Percentiles rank a stretch among this genome's conserved stretches.
These are phyloP conservation scores for Xylaria sp. DNA, from an alignment of 2,329 filamentous ascomycete species.

Conservation along the genomic window DNA sequence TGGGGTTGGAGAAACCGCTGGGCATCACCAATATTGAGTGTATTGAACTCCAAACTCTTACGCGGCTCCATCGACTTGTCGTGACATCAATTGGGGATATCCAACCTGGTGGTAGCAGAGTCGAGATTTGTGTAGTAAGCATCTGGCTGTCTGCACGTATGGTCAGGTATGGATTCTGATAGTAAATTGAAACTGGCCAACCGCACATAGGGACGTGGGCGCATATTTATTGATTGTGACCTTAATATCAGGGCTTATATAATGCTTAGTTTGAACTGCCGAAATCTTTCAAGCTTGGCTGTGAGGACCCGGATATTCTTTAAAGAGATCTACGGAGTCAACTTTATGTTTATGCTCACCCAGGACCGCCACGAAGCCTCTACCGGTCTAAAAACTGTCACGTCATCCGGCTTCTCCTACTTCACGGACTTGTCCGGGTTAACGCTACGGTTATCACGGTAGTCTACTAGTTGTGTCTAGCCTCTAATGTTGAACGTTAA, in stretches of 20 bases:
- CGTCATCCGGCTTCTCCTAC: background rate
- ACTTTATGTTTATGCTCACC: background rate
- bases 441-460: background rate
- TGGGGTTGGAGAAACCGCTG: conserved; percentile 6
- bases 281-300: background rate
- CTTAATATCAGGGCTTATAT: background rate
- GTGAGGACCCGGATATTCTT: background rate
- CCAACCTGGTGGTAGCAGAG: background rate
- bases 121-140: background rate
- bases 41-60: background rate
- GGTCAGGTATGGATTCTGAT: background rate
- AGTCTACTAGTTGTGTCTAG: too few species aligned
- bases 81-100: background rate
- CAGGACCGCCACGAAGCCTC: background rate
- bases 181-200: background rate
- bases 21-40: background rate
- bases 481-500: too few species aligned
- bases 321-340: background rate
- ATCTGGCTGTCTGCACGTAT: background rate
- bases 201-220: background rate
- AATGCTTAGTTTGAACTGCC: background rate
- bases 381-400: background rate
- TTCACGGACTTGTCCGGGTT: background rate
- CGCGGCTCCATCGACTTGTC: background rate
- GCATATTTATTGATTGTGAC: background rate